Percentiles rank a stretch among this genome's conserved stretches.
Conservation (phyloP, 2,329 filamentous ascomycete genomes). For the Aotearoamyces nothofagi region DNA sequence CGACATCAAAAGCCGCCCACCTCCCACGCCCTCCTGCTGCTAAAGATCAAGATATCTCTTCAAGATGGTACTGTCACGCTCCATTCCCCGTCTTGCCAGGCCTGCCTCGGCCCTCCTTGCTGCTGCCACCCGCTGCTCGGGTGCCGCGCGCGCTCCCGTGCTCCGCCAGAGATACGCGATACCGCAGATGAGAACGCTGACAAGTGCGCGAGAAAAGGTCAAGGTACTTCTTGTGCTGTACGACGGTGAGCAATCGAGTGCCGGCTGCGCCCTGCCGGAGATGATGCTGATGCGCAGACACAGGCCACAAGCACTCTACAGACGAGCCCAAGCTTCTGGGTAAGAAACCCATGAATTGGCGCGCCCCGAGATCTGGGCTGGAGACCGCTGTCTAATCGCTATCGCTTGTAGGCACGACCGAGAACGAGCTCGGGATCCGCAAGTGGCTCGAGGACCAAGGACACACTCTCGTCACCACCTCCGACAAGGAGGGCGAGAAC, state of each 20-base stretch:
- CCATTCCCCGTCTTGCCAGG: neutral
- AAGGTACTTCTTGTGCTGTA: conserved; percentile 92
- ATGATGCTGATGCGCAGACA: neutral
- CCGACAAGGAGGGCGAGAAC: conserved; percentile 89
- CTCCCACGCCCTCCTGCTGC: too few species aligned
- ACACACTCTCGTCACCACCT: conserved; percentile 92
- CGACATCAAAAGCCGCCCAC: too few species aligned
- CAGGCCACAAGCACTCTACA: conserved; percentile 72
- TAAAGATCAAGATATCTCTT: too few species aligned
- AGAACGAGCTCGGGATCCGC: conserved; percentile 95
- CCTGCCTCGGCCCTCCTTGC: neutral
- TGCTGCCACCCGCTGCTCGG: neutral
- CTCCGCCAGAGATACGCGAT: neutral
- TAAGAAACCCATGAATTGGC: neutral
- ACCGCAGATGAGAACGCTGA: conserved; percentile 16
- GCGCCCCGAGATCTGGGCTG: neutral
- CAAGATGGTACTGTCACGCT: neutral
- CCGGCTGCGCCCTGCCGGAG: neutral
- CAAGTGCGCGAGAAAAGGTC: conserved; percentile 41
- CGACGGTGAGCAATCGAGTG: conserved; percentile 45
- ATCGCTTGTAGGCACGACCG: conserved; percentile 63
- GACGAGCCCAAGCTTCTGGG: conserved; percentile 56
- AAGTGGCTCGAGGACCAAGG: conserved; percentile 97
- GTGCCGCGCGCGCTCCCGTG: neutral
- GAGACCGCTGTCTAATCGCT: too few species aligned